Base-by-base conservation (phyloP, 1,284 basidiomycete genomes). In the Trametes sp. region DNA sequence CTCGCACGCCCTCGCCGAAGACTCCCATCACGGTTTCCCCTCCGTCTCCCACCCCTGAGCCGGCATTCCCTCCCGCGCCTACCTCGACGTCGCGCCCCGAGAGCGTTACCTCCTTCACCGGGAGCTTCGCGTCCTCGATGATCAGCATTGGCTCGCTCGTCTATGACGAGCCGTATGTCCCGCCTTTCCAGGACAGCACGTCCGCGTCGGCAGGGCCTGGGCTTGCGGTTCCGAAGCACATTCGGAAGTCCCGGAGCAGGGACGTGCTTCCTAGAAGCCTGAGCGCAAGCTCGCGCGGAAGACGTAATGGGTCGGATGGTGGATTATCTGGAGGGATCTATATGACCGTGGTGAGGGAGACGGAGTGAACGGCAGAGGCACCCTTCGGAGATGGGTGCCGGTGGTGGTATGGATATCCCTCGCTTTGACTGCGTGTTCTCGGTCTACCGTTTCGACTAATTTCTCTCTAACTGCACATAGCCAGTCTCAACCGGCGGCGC, bases 291-390 rank as follows among this genome's bases (percentile, higher is more conserved):
- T 62, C 60, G 48, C 63, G 63, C 21, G 61, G 50, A 53, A 54
- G 63, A 31, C 57, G 66, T 29, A 57, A 63, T 52, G 59, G 74
- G 48, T 62, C 59, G 46, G 57, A 58, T 26, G 53, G 70, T 21
- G 62, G 66, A 58, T 55, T 62, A 38, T 61, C 63, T 4, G 74
- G 75, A 35, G 74, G 65, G 29, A 73, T 81, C 48, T 77, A 76
- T 65, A 77, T 80, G 78, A 79, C 77, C 4, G 76, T 81, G 49
- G 75, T 78, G 56, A 75, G 76, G 61, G 78, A 81, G 69, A 78
- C 75, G 1, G 65, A 68, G 24, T 71, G 63, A 68, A 49, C 31
- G 29, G 11, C 23, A 24, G 8, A 36, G 6, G 42, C 9, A 16
- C 8, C 9, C 7, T 19, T 31, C 46, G 46, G 46, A 29, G 9